phyloP scores from a whole-genome alignment of 2,329 filamentous ascomycete genomes.

The Xylaria sp. region DNA sequence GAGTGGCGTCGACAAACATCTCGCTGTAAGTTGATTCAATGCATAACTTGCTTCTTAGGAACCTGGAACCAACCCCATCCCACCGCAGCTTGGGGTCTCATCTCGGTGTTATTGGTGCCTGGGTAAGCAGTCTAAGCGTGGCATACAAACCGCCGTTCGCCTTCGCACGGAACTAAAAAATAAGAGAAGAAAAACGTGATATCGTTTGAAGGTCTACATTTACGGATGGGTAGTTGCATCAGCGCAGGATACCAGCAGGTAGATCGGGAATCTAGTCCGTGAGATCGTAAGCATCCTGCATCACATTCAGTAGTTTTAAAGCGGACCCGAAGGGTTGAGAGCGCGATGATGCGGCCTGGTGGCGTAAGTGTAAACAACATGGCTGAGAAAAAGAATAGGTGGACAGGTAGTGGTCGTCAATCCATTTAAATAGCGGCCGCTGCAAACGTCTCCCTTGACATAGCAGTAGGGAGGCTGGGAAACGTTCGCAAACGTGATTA shows the following conservation, averaged over 20 bases:
- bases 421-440: not conserved
- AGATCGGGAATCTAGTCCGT: slow-evolving; percentile 6
- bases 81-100: not conserved
- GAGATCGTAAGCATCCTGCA: slow-evolving; percentile 25
- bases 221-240: not conserved
- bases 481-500: not conserved
- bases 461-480: not conserved
- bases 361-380: slow-evolving; percentile 18
- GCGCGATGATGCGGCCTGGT: slow-evolving; percentile 13
- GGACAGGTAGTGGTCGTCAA: not conserved
- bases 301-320: not conserved
- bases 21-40: slow-evolving; percentile 20
- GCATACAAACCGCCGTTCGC: not conserved
- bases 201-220: slow-evolving; percentile 4
- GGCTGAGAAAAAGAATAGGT: slow-evolving; percentile 25
- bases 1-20: slow-evolving; percentile 26
- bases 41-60: slow-evolving; percentile 14
- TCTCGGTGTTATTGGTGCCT: slow-evolving; percentile 1
- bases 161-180: not conserved
- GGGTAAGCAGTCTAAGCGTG: slow-evolving; percentile 3
- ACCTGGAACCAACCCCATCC: slow-evolving; percentile 11
- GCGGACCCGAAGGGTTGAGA: not conserved
- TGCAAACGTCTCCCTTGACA: not conserved
- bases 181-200: not conserved
- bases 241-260: not conserved